A percentile compares a stretch with the other conserved stretches of the same genome.
Evolutionary conservation across 192 early-diverging fungal genomes (phyloP).

Genomic region (Globomyces pollinis-pini): DNA sequence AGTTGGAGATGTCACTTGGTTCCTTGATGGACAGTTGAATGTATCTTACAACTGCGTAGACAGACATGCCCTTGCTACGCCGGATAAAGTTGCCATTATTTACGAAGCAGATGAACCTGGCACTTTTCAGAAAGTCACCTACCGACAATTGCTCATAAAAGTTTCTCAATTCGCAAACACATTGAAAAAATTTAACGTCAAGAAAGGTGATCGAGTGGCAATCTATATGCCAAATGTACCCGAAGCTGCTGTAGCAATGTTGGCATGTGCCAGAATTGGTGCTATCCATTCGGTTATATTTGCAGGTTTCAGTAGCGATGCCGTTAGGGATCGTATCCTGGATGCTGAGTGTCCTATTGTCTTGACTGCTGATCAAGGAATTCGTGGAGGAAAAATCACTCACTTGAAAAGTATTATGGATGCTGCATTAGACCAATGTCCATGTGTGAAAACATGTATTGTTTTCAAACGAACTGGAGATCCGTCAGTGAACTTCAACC

Average conservation of each 20-base stretch:
- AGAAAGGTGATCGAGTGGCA: slow-evolving; percentile 88
- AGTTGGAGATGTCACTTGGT: slow-evolving; percentile 89
- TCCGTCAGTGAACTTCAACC: slow-evolving; percentile 60
- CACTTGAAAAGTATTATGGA: slow-evolving; percentile 90
- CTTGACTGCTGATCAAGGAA: slow-evolving; percentile 91
- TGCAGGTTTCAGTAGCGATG: slow-evolving; percentile 92
- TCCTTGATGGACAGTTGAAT: slow-evolving; percentile 84
- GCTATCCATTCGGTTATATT: slow-evolving; percentile 92
- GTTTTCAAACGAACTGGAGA: slow-evolving; percentile 88
- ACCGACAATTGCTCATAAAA: slow-evolving; percentile 70
- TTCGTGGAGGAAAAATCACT: slow-evolving; percentile 82
- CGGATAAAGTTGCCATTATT: slow-evolving; percentile 56
- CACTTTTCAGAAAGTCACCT: slow-evolving; percentile 68
- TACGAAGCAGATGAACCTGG: slow-evolving; percentile 61
- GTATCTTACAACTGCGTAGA: slow-evolving; percentile 95
- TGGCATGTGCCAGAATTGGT: slow-evolving; percentile 91
- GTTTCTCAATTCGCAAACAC: slow-evolving; percentile 83
- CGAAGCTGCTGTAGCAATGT: slow-evolving; percentile 84
- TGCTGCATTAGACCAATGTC: slow-evolving; percentile 71
- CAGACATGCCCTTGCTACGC: slow-evolving; percentile 72
- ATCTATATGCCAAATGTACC: slow-evolving; percentile 96
- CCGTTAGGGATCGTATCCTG: slow-evolving; percentile 83
- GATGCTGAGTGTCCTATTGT: slow-evolving; percentile 76
- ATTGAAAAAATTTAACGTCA: slow-evolving; percentile 69
- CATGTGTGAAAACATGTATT: slow-evolving; percentile 72